These are phyloP conservation scores for Apiospora pterosperma DNA, from an alignment of 2,329 filamentous ascomycete species.

Conservation along the genomic window DNA sequence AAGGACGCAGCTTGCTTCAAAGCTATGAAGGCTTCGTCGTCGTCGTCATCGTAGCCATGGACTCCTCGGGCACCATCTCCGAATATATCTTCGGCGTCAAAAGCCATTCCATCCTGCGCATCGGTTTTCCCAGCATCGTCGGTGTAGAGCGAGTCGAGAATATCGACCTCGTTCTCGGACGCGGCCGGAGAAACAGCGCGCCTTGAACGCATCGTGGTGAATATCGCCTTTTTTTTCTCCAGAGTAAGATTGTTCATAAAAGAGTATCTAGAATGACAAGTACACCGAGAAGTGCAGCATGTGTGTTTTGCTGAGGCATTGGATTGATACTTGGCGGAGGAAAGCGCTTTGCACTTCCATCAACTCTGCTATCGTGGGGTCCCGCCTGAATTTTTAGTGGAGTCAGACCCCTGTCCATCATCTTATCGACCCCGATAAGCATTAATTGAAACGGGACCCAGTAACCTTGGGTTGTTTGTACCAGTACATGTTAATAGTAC, in stretches of 20 bases:
- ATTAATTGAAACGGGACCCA: background rate
- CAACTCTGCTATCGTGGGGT: background rate
- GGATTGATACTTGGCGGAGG: background rate
- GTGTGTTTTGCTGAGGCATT: background rate
- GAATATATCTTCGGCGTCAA: conserved; percentile 61
- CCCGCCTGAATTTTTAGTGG: conserved; percentile 1
- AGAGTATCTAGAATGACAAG: background rate
- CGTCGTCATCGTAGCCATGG: conserved; percentile 51
- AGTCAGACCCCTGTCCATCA: background rate
- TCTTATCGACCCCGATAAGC: background rate
- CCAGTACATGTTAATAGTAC: background rate
- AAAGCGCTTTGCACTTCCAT: background rate
- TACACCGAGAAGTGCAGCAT: background rate
- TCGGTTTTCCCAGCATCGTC: conserved; percentile 49
- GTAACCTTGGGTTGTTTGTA: background rate
- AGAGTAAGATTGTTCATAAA: no score
- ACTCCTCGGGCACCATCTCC: conserved; percentile 42
- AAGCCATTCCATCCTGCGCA: conserved; percentile 39
- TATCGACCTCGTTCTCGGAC: conserved; percentile 91
- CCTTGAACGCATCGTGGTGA: conserved; percentile 56
- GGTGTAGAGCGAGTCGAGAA: conserved; percentile 73
- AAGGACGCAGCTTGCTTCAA: conserved; percentile 83
- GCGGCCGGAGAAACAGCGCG: conserved; percentile 75
- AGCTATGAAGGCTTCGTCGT: conserved; percentile 89
- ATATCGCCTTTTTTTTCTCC: no score